Percentiles rank a stretch among this genome's conserved stretches.
Conservation (phyloP, 192 early-diverging fungal genomes). For the Rhizophagus clarus region DNA sequence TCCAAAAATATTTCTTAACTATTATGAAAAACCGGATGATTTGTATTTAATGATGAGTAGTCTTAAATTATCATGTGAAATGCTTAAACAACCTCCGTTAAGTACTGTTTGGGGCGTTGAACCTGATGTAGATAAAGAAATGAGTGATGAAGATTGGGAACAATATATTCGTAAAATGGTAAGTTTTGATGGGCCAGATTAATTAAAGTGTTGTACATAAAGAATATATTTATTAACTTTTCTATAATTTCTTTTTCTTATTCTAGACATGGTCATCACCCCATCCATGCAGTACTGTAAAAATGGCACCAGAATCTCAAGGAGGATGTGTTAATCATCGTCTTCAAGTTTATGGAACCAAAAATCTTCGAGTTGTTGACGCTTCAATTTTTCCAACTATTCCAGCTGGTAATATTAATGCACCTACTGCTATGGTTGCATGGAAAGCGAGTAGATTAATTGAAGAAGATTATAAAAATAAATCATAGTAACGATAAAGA, state of each 20-base stretch:
- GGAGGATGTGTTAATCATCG: neutral
- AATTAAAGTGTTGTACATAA: too few relatives aligned
- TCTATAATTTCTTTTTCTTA: neutral
- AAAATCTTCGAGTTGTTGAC: conserved; percentile 13
- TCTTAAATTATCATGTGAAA: neutral
- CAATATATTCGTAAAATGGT: neutral
- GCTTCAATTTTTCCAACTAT: conserved; percentile 1
- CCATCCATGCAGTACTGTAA: neutral
- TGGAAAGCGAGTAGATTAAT: conserved; percentile 3
- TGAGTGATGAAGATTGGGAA: conserved; percentile 3
- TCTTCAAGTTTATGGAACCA: conserved; percentile 10
- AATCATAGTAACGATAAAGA: too few relatives aligned
- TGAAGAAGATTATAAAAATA: neutral
- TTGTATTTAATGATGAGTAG: neutral
- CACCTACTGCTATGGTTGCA: neutral
- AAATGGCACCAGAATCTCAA: neutral
- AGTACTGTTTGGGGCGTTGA: neutral
- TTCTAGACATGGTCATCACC: neutral
- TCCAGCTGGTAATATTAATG: neutral
- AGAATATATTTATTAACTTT: too few relatives aligned
- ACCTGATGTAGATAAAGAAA: neutral
- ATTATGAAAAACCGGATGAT: too few relatives aligned
- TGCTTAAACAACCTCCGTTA: neutral
- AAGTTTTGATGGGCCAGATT: too few relatives aligned
- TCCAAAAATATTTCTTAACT: too few relatives aligned